Percentiles rank a stretch among this genome's conserved stretches.
Evolutionary conservation across 257 asterid species (phyloP).

Genomic region (Petrea volubilis): DNA sequence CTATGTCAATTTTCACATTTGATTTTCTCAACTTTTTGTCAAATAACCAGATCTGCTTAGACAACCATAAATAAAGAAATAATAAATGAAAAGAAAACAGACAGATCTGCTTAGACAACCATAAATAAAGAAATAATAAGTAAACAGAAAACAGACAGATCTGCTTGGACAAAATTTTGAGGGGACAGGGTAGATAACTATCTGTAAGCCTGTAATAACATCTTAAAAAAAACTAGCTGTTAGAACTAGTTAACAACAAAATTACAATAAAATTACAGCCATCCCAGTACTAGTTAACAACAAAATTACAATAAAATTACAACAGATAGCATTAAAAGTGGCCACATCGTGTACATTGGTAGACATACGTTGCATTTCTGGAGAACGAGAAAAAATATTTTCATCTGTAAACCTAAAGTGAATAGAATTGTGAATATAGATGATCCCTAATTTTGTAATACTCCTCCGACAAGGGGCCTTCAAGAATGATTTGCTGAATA

Average conservation of each 20-base stretch:
- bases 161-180: background rate
- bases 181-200: background rate
- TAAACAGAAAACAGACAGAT: background rate
- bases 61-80: too few relatives aligned
- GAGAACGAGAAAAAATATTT: too few relatives aligned
- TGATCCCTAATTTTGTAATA: slow-evolving; percentile 80
- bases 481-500: slow-evolving; percentile 85
- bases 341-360: background rate
- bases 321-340: background rate
- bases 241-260: background rate
- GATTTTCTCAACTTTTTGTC: background rate
- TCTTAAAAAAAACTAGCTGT: too few relatives aligned
- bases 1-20: background rate
- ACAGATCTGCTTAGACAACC: too few relatives aligned
- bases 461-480: slow-evolving; percentile 95
- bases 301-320: too few relatives aligned
- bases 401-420: slow-evolving; percentile 47
- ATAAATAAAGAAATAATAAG: too few relatives aligned
- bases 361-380: background rate
- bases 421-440: slow-evolving; percentile 80
- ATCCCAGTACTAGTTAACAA: background rate
- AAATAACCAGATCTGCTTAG: background rate
- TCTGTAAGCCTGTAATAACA: slow-evolving; percentile 1
- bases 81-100: too few relatives aligned
- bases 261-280: too few relatives aligned